Evolutionary conservation across 192 early-diverging fungal genomes (phyloP).

Genomic region (Powellomyces hirtus): DNA sequence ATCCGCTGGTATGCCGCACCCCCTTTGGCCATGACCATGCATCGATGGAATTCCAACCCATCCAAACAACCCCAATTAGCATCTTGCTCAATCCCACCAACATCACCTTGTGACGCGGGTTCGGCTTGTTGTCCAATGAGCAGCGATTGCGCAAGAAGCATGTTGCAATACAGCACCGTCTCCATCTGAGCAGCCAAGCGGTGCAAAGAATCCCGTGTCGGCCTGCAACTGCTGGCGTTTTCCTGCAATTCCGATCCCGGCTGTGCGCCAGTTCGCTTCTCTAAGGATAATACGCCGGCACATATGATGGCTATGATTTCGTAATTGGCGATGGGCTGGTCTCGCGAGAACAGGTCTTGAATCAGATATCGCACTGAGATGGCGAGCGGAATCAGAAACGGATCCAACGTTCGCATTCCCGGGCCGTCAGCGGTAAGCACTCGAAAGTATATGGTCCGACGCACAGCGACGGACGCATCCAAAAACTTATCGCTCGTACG

Average conservation of each 20-base stretch:
- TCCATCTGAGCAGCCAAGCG: conserved; percentile 24
- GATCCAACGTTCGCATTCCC: too few relatives aligned
- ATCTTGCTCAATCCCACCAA: not conserved
- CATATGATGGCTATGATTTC: conserved; percentile 17
- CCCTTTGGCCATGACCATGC: conserved; percentile 22
- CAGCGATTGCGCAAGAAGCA: conserved; percentile 14
- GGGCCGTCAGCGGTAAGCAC: too few relatives aligned
- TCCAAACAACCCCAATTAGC: conserved; percentile 18
- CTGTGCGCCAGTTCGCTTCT: not conserved
- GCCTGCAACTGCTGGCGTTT: not conserved
- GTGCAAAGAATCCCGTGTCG: conserved; percentile 8
- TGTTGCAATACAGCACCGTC: not conserved
- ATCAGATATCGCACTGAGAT: conserved; percentile 5
- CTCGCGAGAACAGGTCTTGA: not conserved
- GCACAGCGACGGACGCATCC: too few relatives aligned
- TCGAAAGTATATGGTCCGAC: too few relatives aligned
- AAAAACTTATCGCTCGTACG: too few relatives aligned
- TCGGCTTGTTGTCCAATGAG: not conserved
- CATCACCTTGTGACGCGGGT: too few relatives aligned
- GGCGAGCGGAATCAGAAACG: conserved; percentile 8
- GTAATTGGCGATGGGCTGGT: conserved; percentile 12
- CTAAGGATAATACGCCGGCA: not conserved
- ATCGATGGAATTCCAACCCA: conserved; percentile 25
- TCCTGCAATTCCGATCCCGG: not conserved
- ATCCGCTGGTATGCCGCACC: conserved; percentile 12